Percentiles rank a stretch among this genome's conserved stretches.
phyloP scores from a whole-genome alignment of 129 eudicot species.

The Chrysanthemum makinoi region DNA sequence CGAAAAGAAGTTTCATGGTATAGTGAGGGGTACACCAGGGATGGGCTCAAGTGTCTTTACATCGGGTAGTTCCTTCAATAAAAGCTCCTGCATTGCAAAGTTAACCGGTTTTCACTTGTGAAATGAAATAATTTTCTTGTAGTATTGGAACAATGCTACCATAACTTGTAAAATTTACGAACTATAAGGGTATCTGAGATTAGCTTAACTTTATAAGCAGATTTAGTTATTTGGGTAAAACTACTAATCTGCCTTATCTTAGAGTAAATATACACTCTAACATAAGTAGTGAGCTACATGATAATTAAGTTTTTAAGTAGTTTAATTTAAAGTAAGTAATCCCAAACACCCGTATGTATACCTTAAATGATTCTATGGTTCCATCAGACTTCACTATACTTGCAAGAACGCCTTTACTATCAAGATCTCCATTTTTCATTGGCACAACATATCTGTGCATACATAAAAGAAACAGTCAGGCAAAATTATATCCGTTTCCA shows the following conservation, averaged over 20 bases:
- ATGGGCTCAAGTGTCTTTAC: slow-evolving; percentile 69
- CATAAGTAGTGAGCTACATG: too few relatives aligned
- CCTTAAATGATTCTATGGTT: slow-evolving; percentile 88
- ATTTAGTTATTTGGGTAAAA: too few relatives aligned
- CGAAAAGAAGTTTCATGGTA: slow-evolving; percentile 22
- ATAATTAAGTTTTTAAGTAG: too few relatives aligned
- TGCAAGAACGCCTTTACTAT: slow-evolving; percentile 82
- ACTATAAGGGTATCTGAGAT: too few relatives aligned
- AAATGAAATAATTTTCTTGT: neutral
- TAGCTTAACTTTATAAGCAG: too few relatives aligned
- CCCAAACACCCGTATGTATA: slow-evolving; percentile 8
- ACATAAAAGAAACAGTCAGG: neutral
- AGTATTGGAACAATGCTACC: too few relatives aligned
- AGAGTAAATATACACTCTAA: too few relatives aligned
- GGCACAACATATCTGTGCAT: slow-evolving; percentile 73
- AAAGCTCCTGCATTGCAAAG: slow-evolving; percentile 52
- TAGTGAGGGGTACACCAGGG: slow-evolving; percentile 69
- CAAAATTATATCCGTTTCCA: neutral
- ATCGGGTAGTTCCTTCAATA: slow-evolving; percentile 58
- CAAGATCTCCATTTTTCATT: slow-evolving; percentile 93
- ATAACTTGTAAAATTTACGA: neutral
- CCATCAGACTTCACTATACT: slow-evolving; percentile 59
- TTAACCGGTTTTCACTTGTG: neutral
- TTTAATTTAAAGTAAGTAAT: too few relatives aligned
- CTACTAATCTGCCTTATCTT: too few relatives aligned